Percentiles rank a stretch among this genome's conserved stretches.
Conservation (phyloP, 2,329 filamentous ascomycete genomes). For the Botrytis byssoidea region DNA sequence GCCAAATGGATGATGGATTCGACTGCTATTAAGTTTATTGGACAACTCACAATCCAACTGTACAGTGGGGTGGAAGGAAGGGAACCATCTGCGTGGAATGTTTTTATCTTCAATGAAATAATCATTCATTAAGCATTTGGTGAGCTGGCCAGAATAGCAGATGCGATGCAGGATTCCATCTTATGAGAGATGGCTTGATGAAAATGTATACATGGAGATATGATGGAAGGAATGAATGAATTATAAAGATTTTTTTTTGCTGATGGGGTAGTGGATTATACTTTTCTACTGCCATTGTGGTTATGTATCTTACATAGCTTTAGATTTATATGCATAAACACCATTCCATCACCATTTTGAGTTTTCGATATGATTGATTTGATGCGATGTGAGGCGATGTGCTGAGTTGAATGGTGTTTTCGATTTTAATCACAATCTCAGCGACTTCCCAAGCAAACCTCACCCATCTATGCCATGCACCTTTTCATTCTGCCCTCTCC, state of each 20-base stretch:
- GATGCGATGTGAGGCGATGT: not conserved
- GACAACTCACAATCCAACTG: slow-evolving; percentile 36
- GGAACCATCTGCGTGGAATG: slow-evolving; percentile 35
- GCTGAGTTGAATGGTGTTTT: not conserved
- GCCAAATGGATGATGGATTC: slow-evolving; percentile 31
- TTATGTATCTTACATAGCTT: slow-evolving; percentile 34
- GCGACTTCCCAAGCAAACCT: not conserved
- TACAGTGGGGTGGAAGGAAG: slow-evolving; percentile 38
- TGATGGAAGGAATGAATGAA: slow-evolving; percentile 24
- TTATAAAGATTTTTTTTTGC: slow-evolving; percentile 22
- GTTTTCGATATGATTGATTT: not conserved
- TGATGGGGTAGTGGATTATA: not conserved
- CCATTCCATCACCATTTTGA: slow-evolving; percentile 23
- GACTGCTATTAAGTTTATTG: slow-evolving; percentile 32
- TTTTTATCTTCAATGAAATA: slow-evolving; percentile 29
- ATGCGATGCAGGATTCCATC: slow-evolving; percentile 25
- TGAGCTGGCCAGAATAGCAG: slow-evolving; percentile 35
- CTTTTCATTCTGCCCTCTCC: not conserved
- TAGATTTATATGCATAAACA: slow-evolving; percentile 29
- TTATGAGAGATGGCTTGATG: slow-evolving; percentile 15
- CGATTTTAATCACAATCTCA: not conserved
- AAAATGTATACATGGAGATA: slow-evolving; percentile 27
- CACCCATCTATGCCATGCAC: not conserved
- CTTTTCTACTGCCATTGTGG: slow-evolving; percentile 25
- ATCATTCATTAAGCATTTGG: slow-evolving; percentile 27